Base-by-base conservation (phyloP, 2,329 filamentous ascomycete species). In the Aspergillus tanneri region DNA sequence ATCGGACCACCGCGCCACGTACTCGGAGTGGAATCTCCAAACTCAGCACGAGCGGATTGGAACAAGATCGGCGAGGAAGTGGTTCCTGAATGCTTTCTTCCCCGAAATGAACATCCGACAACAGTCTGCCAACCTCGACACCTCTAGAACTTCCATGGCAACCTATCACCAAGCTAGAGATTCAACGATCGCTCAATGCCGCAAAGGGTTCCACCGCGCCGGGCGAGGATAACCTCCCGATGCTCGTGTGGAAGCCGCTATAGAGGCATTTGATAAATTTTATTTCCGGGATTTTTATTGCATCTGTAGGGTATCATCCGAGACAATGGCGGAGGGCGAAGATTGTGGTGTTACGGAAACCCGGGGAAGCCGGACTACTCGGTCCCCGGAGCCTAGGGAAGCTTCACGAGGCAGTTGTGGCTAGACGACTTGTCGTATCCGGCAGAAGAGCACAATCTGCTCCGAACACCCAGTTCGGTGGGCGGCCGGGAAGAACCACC, bases 401-500 rank as follows among this genome's bases (percentile, higher is more conserved):
- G 10, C 27, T 30, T 30, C 27, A 12, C 27, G 3, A 30, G 27
- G 27, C 27, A 11, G 27, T 30, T 30, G 14, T 30, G 27, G 58
- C 58, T 6, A 43, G 40, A 50, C 37, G 56, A 10, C 48, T n/a
- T 64, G 0, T 56, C 49, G 6, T 57, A 50, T 37, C 45, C 43
- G 5, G 49, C 46, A 5, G 53, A 63, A 42, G 55, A 47, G 22
- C 43, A 59, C 18, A 27, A 42, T 6, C 53, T 64, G 1, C 54
- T 64, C 57, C 54, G 10, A 41, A 57, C 9, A 63, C 41, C 3
- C 39, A 64, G 9, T 63, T 62, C 37, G 46, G 57, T 11, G 57
- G 47, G 16, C 40, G 60, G 25, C 52, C 52, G 35, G 57, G 55
- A 3, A 22, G 30, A 1, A 53, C 45, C 6, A 53, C 38, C 1